Evolutionary conservation across 2,329 filamentous ascomycete genomes (phyloP).

Genomic region (Fusarium miscanthi): DNA sequence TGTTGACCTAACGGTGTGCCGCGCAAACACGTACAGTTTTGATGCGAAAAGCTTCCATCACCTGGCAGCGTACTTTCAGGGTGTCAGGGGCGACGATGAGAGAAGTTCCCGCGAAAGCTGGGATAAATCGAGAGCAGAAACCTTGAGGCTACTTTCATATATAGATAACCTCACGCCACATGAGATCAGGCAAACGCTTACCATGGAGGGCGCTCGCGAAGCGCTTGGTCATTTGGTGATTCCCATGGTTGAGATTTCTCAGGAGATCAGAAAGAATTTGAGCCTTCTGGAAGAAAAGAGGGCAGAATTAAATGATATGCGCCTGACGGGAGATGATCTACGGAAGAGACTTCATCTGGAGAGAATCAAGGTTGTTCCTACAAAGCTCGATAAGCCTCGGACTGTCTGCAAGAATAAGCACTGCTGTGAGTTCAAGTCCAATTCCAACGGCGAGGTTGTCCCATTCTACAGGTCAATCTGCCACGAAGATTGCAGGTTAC

Average conservation of each 20-base stretch:
- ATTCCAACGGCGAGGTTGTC: background rate
- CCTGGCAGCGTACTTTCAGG: constrained; percentile 5
- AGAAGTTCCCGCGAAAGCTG: constrained; percentile 29
- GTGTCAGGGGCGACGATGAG: background rate
- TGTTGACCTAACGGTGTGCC: background rate
- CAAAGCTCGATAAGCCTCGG: constrained; percentile 3
- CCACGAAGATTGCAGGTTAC: constrained; percentile 16
- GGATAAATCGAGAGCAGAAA: constrained; percentile 28
- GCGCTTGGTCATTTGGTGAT: constrained; percentile 10
- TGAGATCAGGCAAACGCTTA: constrained; percentile 29
- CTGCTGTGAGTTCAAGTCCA: constrained; percentile 24
- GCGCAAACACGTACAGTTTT: constrained; percentile 21
- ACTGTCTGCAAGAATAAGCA: constrained; percentile 22
- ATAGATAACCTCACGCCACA: constrained; percentile 23
- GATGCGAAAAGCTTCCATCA: constrained; percentile 35
- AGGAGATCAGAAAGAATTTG: constrained; percentile 16
- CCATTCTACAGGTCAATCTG: constrained; percentile 30
- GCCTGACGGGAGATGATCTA: background rate
- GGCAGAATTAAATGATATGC: constrained; percentile 4
- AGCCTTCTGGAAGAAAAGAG: background rate
- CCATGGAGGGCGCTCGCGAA: constrained; percentile 25
- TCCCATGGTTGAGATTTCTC: constrained; percentile 34
- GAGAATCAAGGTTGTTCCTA: background rate
- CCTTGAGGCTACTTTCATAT: constrained; percentile 8
- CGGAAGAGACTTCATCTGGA: constrained; percentile 7